Evolutionary conservation across 108 stramenopile genomes (phyloP).

Genomic region (Pseudonitzschia pungens): DNA sequence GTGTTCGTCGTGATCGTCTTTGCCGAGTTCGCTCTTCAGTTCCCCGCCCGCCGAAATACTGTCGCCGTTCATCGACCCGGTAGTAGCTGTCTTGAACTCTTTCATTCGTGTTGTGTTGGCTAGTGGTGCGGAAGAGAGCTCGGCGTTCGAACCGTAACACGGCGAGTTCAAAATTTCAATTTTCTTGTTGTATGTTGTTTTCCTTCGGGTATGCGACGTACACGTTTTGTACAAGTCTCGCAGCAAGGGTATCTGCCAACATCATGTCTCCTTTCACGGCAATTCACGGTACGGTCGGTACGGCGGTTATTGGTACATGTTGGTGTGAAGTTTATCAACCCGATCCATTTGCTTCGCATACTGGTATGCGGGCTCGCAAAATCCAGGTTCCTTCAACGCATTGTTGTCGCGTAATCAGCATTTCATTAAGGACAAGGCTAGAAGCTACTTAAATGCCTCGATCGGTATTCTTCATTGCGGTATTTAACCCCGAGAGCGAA

Average conservation of each 20-base stretch:
- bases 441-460: no score
- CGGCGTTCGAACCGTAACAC: neutral
- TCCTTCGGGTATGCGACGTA: neutral
- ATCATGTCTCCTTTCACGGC: neutral
- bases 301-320: neutral
- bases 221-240: no score
- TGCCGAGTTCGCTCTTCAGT: neutral
- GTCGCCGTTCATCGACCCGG: neutral
- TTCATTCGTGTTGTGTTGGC: neutral
- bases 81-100: neutral
- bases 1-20: neutral
- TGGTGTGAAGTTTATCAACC: neutral
- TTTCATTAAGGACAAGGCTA: no score
- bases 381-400: neutral
- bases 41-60: neutral
- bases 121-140: neutral
- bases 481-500: no score
- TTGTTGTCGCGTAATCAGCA: no score
- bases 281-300: neutral
- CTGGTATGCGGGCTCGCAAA: neutral
- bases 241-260: neutral
- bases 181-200: neutral
- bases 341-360: neutral
- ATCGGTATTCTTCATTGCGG: no score
- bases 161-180: neutral